phyloP scores from a whole-genome alignment of 371 early-diverging fungal species.

The Mucor indicus region DNA sequence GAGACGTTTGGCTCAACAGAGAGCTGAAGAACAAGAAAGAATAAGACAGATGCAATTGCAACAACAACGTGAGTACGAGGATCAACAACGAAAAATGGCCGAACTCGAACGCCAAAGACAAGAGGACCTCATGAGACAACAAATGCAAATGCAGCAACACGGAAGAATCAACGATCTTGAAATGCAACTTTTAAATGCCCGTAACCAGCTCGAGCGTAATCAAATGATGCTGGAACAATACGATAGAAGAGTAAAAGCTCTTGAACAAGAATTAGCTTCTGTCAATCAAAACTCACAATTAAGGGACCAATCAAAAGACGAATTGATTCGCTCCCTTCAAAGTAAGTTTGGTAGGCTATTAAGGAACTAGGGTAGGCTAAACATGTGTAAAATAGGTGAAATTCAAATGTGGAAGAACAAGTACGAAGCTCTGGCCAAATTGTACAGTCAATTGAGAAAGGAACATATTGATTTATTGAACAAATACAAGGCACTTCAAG shows the following conservation, averaged over 20 bases:
- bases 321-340: slow-evolving; percentile 74
- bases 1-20: slow-evolving; percentile 56
- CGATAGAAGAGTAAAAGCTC: slow-evolving; percentile 67
- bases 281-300: slow-evolving; percentile 66
- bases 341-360: slow-evolving; percentile 36
- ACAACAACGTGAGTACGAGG: slow-evolving; percentile 72
- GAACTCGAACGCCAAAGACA: slow-evolving; percentile 67
- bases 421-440: slow-evolving; percentile 88
- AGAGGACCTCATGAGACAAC: slow-evolving; percentile 68
- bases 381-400: slow-evolving; percentile 45
- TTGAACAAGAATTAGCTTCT: slow-evolving; percentile 82
- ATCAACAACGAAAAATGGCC: slow-evolving; percentile 67
- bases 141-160: slow-evolving; percentile 71
- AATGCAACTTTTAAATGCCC: slow-evolving; percentile 71
- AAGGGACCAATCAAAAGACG: slow-evolving; percentile 71
- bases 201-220: slow-evolving; percentile 81
- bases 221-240: slow-evolving; percentile 83
- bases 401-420: slow-evolving; percentile 88
- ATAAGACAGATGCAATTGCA: slow-evolving; percentile 59
- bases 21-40: slow-evolving; percentile 58
- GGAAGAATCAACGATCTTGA: slow-evolving; percentile 77
- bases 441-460: slow-evolving; percentile 94
- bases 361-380: background rate
- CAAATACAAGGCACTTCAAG: slow-evolving; percentile 80
- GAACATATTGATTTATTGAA: slow-evolving; percentile 92